Evolutionary conservation across 768 basidiomycete species (phyloP).

Genomic region (Boletus speciosus): DNA sequence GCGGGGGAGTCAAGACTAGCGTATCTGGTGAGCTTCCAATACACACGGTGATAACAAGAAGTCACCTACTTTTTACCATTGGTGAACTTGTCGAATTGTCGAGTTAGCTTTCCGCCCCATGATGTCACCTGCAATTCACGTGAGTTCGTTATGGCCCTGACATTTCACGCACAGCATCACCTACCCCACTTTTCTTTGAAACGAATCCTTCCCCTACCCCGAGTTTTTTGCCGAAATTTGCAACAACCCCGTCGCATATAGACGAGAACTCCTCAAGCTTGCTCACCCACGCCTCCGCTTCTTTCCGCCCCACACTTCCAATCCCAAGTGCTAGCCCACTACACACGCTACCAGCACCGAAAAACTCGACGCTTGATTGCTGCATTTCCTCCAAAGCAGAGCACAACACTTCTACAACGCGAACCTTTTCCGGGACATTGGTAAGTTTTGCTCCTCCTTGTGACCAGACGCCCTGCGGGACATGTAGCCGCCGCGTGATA

Average conservation of each 20-base stretch:
- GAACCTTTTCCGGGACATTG: conserved; percentile 81
- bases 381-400: conserved; percentile 79
- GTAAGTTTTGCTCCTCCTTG: conserved; percentile 83
- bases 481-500: conserved; percentile 79
- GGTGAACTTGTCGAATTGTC: conserved; percentile 79
- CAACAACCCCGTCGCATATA: conserved; percentile 76
- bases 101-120: conserved; percentile 71
- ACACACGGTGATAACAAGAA: conserved; percentile 3
- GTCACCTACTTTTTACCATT: conserved; percentile 80
- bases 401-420: conserved; percentile 76
- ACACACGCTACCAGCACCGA: conserved; percentile 76
- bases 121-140: conserved; percentile 43
- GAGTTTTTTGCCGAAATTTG: conserved; percentile 82
- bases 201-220: conserved; percentile 87
- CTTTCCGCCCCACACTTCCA: conserved; percentile 70
- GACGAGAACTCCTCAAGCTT: conserved; percentile 79
- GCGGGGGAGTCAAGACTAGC: conserved; percentile 84
- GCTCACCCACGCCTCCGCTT: conserved; percentile 73
- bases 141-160: conserved; percentile 8
- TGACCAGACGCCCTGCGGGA: conserved; percentile 89
- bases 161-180: conserved; percentile 17
- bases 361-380: conserved; percentile 63
- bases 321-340: conserved; percentile 72
- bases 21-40: conserved; percentile 12
- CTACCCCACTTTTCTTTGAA: conserved; percentile 68